Evolutionary conservation across 495 filamentous ascomycete genomes (phyloP), one percentile per base, ranked within the genome.

Genomic region (Tuber brumale): DNA sequence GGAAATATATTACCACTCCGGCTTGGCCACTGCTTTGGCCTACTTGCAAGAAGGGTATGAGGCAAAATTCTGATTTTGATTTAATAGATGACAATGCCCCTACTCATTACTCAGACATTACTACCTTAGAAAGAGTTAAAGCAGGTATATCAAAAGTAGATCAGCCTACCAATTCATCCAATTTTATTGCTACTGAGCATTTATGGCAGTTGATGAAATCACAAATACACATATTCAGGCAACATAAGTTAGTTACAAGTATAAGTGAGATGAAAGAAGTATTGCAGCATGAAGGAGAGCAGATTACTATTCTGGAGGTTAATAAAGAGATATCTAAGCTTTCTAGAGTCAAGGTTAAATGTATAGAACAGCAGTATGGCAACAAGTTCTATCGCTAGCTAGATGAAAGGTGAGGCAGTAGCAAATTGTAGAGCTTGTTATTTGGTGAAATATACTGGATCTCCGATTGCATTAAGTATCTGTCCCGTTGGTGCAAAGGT

Each of bases 261-360:
- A 12, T 76, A 41, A 2, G 16, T 42, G 51, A 70, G 21, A 78
- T 72, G 46, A 76, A 76, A 41, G 44, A 1, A 0, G 31, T 48
- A 1, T 72, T 76, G 39, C 2, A 21, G 21, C 46, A 79, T 27
- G 75, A 70, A 8, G 76, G 69, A 69, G 70, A 76, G 12, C 31
- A 35, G 21, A 71, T 79, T 35, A 79, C 69, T 27, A 35, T 79
- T 39, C 5, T 57, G 39, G 75, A 79, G 31, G 72, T 77, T 31
- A 79, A 77, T 69, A 77, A n/a, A n/a, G 75, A 69, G 43, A 79
- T 79, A 14, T 44, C 43, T 27, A 73, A 72, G 23, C 66, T 77
- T n/a, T 72, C 77, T 51, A 77, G 21, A 16, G 74, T 79, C n/a
- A 77, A 77, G 69, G 6, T 43, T 43, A 19, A 39, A 35, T 76